Conservation (phyloP, 306 rosid species). For the Styphnolobium japonicum region DNA sequence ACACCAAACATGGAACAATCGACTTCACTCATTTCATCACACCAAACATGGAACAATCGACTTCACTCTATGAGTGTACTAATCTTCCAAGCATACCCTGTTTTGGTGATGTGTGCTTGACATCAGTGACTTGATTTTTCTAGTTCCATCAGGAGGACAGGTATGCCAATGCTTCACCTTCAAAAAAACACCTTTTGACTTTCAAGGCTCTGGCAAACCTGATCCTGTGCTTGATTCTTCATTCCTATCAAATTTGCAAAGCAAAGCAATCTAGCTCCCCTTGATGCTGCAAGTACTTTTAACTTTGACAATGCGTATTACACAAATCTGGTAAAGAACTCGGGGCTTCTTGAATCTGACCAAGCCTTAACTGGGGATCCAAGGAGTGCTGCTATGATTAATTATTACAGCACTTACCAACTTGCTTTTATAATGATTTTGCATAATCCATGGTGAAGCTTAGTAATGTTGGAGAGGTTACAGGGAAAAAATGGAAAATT, state of each 20-base stretch:
- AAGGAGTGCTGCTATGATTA: constrained; percentile 35
- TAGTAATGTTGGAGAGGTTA: constrained; percentile 49
- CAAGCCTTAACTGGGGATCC: constrained; percentile 47
- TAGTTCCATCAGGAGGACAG: constrained; percentile 54
- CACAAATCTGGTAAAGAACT: constrained; percentile 28
- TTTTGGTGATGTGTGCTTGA: background rate
- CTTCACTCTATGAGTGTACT: too few species aligned
- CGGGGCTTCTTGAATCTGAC: constrained; percentile 64
- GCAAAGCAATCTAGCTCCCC: constrained; percentile 55
- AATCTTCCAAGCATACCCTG: background rate
- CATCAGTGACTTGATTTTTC: background rate
- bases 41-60: too few species aligned
- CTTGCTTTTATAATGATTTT: constrained; percentile 50
- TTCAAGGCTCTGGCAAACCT: constrained; percentile 53
- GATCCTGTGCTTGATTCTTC: constrained; percentile 52
- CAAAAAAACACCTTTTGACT: constrained; percentile 60
- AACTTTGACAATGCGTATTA: constrained; percentile 58
- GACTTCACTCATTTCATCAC: too few species aligned
- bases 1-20: too few species aligned
- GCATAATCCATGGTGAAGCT: constrained; percentile 63
- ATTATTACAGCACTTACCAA: constrained; percentile 38
- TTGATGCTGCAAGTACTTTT: constrained; percentile 36
- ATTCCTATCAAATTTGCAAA: constrained; percentile 35
- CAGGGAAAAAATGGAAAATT: constrained; percentile 53
- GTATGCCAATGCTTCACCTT: constrained; percentile 64